These are phyloP conservation scores for Monosporascus sp. DNA, from an alignment of 2,329 filamentous ascomycete species.

Conservation along the genomic window DNA sequence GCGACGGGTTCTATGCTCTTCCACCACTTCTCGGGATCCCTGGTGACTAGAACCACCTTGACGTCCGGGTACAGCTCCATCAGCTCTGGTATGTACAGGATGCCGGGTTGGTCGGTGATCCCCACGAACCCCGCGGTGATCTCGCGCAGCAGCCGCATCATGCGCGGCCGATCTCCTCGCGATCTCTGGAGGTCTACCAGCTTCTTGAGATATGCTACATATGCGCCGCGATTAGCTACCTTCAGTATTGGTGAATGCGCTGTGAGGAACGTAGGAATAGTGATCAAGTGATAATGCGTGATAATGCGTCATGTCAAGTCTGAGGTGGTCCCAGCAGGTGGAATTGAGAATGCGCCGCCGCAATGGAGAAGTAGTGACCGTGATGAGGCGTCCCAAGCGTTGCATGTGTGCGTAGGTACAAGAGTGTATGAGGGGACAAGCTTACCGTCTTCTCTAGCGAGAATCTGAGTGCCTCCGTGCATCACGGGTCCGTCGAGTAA, in stretches of 20 bases:
- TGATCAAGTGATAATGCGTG: too few relatives aligned
- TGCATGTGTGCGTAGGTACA: neutral
- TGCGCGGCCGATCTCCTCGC: constrained; percentile 17
- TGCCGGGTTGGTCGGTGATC: constrained; percentile 39
- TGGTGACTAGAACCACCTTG: constrained; percentile 37
- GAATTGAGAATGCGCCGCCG: too few relatives aligned
- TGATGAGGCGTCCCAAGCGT: neutral
- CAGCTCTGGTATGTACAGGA: constrained; percentile 38
- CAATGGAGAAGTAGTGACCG: neutral
- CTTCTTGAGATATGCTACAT: constrained; percentile 1
- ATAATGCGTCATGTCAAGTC: too few relatives aligned
- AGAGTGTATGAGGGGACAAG: neutral
- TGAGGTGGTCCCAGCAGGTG: too few relatives aligned
- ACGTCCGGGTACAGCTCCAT: constrained; percentile 44
- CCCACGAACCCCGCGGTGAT: constrained; percentile 38
- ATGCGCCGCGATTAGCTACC: neutral
- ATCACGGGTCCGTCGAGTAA: constrained; percentile 43
- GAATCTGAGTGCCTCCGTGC: constrained; percentile 39
- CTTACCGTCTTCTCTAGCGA: constrained; percentile 30
- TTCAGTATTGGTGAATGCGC: neutral
- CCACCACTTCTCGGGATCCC: constrained; percentile 32
- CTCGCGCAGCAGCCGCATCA: constrained; percentile 29
- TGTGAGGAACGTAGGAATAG: neutral
- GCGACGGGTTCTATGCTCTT: constrained; percentile 21
- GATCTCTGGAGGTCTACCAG: neutral